These are phyloP conservation scores for Linnemannia zychae DNA, from an alignment of 192 early-diverging fungal genomes.

Conservation along the genomic window DNA sequence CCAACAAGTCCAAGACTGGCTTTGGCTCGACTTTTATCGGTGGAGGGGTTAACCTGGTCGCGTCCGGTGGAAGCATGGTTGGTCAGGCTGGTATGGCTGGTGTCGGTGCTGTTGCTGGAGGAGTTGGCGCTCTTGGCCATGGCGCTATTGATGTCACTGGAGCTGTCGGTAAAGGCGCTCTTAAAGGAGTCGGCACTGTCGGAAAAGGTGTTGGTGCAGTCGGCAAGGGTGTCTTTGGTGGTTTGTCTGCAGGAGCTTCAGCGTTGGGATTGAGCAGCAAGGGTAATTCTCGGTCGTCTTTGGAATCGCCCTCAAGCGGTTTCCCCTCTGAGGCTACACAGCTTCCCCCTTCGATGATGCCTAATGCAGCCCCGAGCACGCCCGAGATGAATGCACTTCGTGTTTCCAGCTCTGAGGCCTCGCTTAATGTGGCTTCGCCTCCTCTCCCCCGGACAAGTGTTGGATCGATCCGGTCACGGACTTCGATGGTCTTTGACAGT, in stretches of 20 bases:
- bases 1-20: slow-evolving; percentile 22
- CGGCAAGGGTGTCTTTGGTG: slow-evolving; percentile 54
- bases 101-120: slow-evolving; percentile 37
- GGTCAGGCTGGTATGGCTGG: slow-evolving; percentile 53
- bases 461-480: slow-evolving; percentile 37
- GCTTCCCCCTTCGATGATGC: slow-evolving; percentile 20
- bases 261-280: slow-evolving; percentile 31
- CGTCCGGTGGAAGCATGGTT: slow-evolving; percentile 55
- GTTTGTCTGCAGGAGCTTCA: slow-evolving; percentile 38
- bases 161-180: slow-evolving; percentile 35
- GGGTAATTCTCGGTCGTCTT: slow-evolving; percentile 21
- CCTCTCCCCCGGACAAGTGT: slow-evolving; percentile 27
- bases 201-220: slow-evolving; percentile 48
- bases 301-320: slow-evolving; percentile 47
- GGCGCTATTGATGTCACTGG: slow-evolving; percentile 36
- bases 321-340: slow-evolving; percentile 40
- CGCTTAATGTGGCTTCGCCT: slow-evolving; percentile 18
- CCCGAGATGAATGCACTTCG: not conserved
- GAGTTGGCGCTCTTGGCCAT: slow-evolving; percentile 41
- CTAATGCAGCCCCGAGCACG: slow-evolving; percentile 7
- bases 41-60: slow-evolving; percentile 68
- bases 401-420: slow-evolving; percentile 24
- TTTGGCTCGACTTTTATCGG: slow-evolving; percentile 72
- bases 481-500: slow-evolving; percentile 45
- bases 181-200: slow-evolving; percentile 53